phyloP scores from a whole-genome alignment of 441 rosid species.

The Populus tomentosa region DNA sequence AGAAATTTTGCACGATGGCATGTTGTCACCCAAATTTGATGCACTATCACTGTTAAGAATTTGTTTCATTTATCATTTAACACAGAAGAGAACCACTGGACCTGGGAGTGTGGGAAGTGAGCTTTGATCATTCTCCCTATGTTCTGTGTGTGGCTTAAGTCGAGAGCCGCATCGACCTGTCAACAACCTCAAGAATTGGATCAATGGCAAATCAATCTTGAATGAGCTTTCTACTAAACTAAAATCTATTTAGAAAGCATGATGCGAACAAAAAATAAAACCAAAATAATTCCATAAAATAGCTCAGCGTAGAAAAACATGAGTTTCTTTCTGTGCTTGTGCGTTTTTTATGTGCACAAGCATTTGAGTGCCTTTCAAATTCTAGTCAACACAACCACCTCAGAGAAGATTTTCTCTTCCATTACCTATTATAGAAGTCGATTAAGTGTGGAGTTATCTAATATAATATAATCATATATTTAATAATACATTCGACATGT shows the following conservation, averaged over 20 bases:
- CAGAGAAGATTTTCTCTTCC: neutral
- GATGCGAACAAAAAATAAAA: neutral
- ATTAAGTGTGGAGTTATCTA: neutral
- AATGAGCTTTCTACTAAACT: neutral
- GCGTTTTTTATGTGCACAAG: neutral
- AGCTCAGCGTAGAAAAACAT: neutral
- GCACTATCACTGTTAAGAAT: neutral
- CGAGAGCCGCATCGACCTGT: constrained; percentile 98
- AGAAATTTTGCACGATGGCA: neutral
- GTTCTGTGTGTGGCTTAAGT: constrained; percentile 89
- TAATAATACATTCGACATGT: neutral
- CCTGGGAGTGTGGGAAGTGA: constrained; percentile 89
- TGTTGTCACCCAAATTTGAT: neutral
- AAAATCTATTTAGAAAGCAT: neutral
- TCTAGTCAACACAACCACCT: neutral
- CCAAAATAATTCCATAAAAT: neutral
- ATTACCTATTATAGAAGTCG: neutral
- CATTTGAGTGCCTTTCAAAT: neutral
- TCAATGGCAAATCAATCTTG: constrained; percentile 14
- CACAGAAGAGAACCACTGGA: constrained; percentile 12
- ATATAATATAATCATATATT: neutral
- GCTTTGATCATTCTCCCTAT: constrained; percentile 95
- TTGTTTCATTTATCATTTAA: neutral
- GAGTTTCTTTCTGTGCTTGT: neutral
- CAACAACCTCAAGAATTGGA: constrained; percentile 19